Conservation (phyloP, 352 stramenopile species). For the Phytopythium vexans region DNA sequence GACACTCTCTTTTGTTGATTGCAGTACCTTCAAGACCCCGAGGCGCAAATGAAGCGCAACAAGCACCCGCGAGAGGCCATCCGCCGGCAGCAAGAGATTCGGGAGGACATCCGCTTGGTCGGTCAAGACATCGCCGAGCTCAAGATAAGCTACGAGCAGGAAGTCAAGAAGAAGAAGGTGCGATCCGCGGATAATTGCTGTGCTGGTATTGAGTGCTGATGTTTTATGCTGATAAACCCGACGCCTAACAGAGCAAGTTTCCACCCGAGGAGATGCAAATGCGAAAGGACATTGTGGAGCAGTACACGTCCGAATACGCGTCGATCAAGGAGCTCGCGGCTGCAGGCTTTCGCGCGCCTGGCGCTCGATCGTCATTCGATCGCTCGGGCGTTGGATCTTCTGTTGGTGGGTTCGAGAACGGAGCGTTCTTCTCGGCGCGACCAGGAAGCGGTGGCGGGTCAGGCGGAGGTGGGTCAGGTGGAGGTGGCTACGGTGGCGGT, state of each 20-base stretch:
- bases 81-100: conserved; percentile 71
- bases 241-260: conserved; percentile 65
- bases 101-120: conserved; percentile 74
- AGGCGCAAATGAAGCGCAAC: conserved; percentile 53
- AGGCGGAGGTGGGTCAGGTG: conserved; percentile 1
- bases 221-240: not conserved
- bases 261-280: conserved; percentile 69
- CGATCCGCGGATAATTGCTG: not conserved
- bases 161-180: conserved; percentile 85
- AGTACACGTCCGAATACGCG: conserved; percentile 77
- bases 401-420: conserved; percentile 66
- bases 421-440: conserved; percentile 46
- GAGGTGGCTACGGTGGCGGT: conserved; percentile 16
- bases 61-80: conserved; percentile 83
- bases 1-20: conserved; percentile 7
- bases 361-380: conserved; percentile 40
- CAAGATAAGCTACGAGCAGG: conserved; percentile 60
- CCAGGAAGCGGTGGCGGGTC: conserved; percentile 14
- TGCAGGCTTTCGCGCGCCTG: conserved; percentile 51
- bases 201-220: not conserved
- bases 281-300: conserved; percentile 72
- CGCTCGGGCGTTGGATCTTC: conserved; percentile 34
- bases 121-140: conserved; percentile 75
- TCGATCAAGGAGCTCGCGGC: conserved; percentile 75
- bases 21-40: conserved; percentile 73